Evolutionary conservation across 1,284 basidiomycete species (phyloP), one percentile per base, ranked within the genome.

Genomic region (Acaromyces ingoldii): DNA sequence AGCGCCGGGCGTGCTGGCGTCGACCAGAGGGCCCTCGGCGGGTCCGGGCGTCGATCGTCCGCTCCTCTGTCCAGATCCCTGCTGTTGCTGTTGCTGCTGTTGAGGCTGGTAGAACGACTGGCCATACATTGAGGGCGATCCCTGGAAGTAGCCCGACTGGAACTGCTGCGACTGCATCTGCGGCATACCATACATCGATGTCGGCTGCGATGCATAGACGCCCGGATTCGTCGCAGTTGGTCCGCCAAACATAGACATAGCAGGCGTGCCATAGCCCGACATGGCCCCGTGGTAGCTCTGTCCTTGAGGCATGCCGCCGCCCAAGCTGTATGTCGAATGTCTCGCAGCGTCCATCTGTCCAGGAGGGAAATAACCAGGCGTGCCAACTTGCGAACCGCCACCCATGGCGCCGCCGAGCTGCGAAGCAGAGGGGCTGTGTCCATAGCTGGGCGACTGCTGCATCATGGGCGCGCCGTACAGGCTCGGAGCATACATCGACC

Each of bases 171-270:
- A 57, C 26, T 4, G 10, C 6, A 9, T 15, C 40, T 59, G 58
- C 19, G 54, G 50, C 26, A 42, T 52, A 36, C 60, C 62, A 34
- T 64, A 63, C 61, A 62, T 59, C 46, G 52, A 56, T 22, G 7
- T 7, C 7, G 53, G 45, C n/a, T 65, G 60, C 36, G 58, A 53
- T 58, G 60, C 60, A 46, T 58, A 63, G 10, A 57, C 60, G 25
- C 52, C 55, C n/a, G 1, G 33, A 13, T 34, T 50, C 38, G 62
- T 50, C 17, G 53, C 40, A 1, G 55, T 21, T 28, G 62, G 58
- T 29, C 53, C 31, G 10, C 63, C 63, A 30, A 64, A 66, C 64
- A 63, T 67, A 24, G 58, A 62, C 63, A 67, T 69, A n/a, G 60
- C 33, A 38, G 61, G 61, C 33, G 55, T 62, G 19, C 64, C 61